A percentile compares a stretch with the other conserved stretches of the same genome.
Conservation (phyloP, 2,329 filamentous ascomycete species). For the Fusarium buxicola region DNA sequence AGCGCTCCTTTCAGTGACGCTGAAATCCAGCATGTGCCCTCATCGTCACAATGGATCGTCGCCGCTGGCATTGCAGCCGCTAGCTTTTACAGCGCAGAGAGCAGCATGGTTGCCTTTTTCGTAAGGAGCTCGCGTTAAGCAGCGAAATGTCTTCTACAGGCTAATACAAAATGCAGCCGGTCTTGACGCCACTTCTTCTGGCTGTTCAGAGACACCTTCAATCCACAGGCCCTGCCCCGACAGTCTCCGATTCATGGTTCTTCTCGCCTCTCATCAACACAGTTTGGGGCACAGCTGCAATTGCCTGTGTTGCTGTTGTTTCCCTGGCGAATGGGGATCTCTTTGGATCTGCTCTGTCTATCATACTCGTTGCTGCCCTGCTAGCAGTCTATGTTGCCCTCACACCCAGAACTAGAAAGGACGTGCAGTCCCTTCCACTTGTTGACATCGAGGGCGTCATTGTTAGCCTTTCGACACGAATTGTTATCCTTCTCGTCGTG, state of each 20-base stretch:
- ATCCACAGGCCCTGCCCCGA: neutral
- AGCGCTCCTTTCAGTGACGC: neutral
- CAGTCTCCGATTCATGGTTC: neutral
- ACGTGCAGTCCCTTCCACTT: neutral
- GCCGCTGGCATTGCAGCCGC: slow-evolving; percentile 9
- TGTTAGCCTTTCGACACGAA: slow-evolving; percentile 40
- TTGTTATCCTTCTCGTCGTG: slow-evolving; percentile 29
- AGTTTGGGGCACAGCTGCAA: neutral
- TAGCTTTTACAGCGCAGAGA: slow-evolving; percentile 37
- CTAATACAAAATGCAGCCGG: slow-evolving; percentile 30
- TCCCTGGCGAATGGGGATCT: slow-evolving; percentile 47
- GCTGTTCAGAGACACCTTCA: slow-evolving; percentile 11
- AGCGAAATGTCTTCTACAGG: too few species aligned
- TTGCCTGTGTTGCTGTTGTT: slow-evolving; percentile 14
- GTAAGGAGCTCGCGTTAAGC: slow-evolving; percentile 8
- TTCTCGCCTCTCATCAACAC: slow-evolving; percentile 5
- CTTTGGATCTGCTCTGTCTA: slow-evolving; percentile 36
- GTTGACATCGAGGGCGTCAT: slow-evolving; percentile 45
- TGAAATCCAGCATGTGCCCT: neutral
- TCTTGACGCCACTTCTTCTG: slow-evolving; percentile 41
- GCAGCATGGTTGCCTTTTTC: neutral
- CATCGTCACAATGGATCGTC: slow-evolving; percentile 23
- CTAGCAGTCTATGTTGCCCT: slow-evolving; percentile 48
- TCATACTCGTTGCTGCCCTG: slow-evolving; percentile 45
- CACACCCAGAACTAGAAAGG: neutral